Evolutionary conservation across 2,329 filamentous ascomycete species (phyloP).

Genomic region (Penicillium sp.): DNA sequence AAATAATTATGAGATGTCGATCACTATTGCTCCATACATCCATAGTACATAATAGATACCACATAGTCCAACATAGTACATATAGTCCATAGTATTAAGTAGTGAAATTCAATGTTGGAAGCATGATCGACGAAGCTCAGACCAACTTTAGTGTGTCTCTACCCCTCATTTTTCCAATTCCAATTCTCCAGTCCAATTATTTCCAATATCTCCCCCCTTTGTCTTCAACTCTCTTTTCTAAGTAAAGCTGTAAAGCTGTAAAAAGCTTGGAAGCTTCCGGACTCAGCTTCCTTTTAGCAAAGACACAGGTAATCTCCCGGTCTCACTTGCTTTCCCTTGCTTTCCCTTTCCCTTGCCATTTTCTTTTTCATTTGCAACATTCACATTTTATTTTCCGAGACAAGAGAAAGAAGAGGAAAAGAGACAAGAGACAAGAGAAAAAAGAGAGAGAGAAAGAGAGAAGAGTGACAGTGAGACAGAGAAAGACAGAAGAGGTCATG

Average conservation of each 20-base stretch:
- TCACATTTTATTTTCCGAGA: neutral
- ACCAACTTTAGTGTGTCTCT: slow-evolving; percentile 2
- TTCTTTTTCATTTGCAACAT: neutral
- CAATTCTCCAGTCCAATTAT: neutral
- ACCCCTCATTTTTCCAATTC: slow-evolving; percentile 4
- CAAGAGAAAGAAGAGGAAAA: neutral
- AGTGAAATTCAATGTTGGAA: neutral
- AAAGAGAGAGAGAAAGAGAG: neutral
- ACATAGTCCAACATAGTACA: no score
- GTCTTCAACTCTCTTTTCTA: neutral
- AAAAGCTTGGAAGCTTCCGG: neutral
- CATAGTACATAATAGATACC: neutral
- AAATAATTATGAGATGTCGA: neutral
- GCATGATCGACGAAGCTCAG: slow-evolving; percentile 6
- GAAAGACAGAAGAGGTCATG: slow-evolving; percentile 1
- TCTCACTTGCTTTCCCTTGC: neutral
- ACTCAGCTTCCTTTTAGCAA: neutral
- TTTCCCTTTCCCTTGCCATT: neutral
- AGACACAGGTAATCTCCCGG: neutral
- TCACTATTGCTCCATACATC: neutral
- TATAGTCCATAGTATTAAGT: neutral
- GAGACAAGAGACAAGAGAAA: neutral
- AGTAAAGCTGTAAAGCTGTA: neutral
- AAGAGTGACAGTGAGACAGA: neutral
- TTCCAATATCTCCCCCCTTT: neutral